phyloP scores from a whole-genome alignment of 768 basidiomycete species.

The Hericium alpestre region DNA sequence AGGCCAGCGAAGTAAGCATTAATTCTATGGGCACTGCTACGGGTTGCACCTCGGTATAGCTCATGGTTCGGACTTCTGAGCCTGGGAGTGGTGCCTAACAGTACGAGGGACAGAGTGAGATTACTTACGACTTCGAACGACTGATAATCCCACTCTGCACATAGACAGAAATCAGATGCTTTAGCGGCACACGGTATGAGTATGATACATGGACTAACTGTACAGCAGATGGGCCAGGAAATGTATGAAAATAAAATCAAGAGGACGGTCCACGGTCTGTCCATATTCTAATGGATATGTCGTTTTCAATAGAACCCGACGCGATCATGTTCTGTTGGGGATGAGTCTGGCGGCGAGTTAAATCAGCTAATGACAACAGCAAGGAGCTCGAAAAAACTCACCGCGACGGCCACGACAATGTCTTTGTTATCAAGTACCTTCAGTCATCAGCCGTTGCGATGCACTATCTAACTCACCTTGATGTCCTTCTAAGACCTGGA shows the following conservation, averaged over 20 bases:
- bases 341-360: constrained; percentile 48
- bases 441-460: not conserved
- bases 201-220: not conserved
- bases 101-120: too few relatives aligned
- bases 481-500: constrained; percentile 73
- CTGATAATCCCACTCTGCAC: too few relatives aligned
- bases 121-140: too few relatives aligned
- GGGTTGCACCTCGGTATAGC: too few relatives aligned
- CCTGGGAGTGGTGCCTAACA: too few relatives aligned
- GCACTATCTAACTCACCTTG: constrained; percentile 30
- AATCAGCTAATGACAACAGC: constrained; percentile 2
- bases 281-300: constrained; percentile 80
- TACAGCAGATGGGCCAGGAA: not conserved
- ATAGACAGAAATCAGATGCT: too few relatives aligned
- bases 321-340: constrained; percentile 81
- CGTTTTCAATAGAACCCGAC: constrained; percentile 77
- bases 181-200: too few relatives aligned
- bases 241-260: not conserved
- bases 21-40: too few relatives aligned
- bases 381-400: constrained; percentile 21
- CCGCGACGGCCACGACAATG: constrained; percentile 74
- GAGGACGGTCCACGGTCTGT: constrained; percentile 30
- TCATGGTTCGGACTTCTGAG: too few relatives aligned
- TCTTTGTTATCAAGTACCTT: constrained; percentile 25
- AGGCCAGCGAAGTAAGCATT: too few relatives aligned